Evolutionary conservation across 768 basidiomycete species (phyloP).

Genomic region (Pholiota microspora): DNA sequence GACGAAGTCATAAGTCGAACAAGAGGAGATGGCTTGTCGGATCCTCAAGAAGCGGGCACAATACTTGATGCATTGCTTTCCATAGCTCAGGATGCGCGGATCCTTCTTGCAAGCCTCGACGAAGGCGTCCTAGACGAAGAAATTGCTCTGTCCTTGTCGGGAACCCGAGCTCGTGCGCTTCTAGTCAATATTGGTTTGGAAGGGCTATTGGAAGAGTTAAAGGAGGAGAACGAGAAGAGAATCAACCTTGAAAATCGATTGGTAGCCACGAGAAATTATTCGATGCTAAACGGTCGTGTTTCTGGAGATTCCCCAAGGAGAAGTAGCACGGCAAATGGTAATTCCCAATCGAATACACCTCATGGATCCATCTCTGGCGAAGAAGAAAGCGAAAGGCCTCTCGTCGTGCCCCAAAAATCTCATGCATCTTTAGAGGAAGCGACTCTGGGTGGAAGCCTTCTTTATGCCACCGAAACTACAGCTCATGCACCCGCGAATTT

Average conservation of each 20-base stretch:
- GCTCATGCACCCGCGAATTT: too few species aligned
- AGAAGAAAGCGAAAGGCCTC: not conserved
- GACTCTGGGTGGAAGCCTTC: too few species aligned
- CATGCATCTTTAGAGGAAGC: not conserved
- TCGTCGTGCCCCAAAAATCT: slow-evolving; percentile 2
- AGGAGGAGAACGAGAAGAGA: slow-evolving; percentile 51
- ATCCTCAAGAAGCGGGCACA: not conserved
- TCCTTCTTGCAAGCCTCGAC: slow-evolving; percentile 24
- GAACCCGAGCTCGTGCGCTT: slow-evolving; percentile 51
- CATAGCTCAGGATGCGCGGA: slow-evolving; percentile 26
- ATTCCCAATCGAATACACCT: not conserved
- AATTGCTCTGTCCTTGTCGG: slow-evolving; percentile 29
- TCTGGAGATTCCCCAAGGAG: not conserved
- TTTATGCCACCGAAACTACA: too few species aligned
- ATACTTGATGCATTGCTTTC: slow-evolving; percentile 15
- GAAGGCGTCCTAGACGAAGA: slow-evolving; percentile 24
- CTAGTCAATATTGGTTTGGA: slow-evolving; percentile 49
- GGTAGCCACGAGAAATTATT: slow-evolving; percentile 9
- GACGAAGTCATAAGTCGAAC: slow-evolving; percentile 32
- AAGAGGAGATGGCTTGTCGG: slow-evolving; percentile 31
- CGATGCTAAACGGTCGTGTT: not conserved
- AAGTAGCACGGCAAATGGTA: not conserved
- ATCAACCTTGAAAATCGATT: slow-evolving; percentile 39
- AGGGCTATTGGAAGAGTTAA: slow-evolving; percentile 55
- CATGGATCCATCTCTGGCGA: not conserved